Evolutionary conservation across 1,284 basidiomycete species (phyloP).

Genomic region (Ganoderma sinense): DNA sequence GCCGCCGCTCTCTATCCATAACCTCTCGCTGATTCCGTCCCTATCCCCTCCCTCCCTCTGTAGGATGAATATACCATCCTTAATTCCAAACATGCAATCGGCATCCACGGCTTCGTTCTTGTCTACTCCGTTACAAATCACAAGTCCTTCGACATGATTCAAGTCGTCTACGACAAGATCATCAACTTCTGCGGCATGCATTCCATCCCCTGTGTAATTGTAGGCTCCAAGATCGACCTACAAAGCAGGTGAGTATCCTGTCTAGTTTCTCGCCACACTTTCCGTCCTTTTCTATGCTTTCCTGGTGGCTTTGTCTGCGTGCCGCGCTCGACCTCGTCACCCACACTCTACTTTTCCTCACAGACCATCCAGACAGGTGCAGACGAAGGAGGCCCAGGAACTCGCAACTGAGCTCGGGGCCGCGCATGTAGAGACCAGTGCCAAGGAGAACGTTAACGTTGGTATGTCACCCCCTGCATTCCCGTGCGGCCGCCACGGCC

Average conservation of each 20-base stretch:
- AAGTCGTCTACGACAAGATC: conserved; percentile 98
- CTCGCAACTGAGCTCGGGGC: conserved; percentile 80
- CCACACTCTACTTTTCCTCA: conserved; percentile 39
- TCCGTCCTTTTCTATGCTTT: conserved; percentile 12
- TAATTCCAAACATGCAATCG: conserved; percentile 83
- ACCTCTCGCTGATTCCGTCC: conserved; percentile 7
- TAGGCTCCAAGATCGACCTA: conserved; percentile 95
- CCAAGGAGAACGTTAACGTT: conserved; percentile 90
- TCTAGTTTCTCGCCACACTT: conserved; percentile 9
- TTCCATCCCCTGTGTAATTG: conserved; percentile 94
- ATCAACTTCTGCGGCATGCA: conserved; percentile 92
- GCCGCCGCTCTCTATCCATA: conserved; percentile 1
- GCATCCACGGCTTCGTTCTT: conserved; percentile 87
- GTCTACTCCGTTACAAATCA: conserved; percentile 96
- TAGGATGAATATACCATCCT: conserved; percentile 90
- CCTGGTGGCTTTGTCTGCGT: conserved; percentile 1
- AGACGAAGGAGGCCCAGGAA: conserved; percentile 75
- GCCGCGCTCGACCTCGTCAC: conserved; percentile 22
- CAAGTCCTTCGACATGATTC: conserved; percentile 96
- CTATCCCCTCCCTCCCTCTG: conserved; percentile 11
- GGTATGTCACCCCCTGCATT: conserved; percentile 60
- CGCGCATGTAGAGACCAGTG: conserved; percentile 89
- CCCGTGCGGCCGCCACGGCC: conserved; percentile 7
- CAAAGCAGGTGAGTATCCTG: conserved; percentile 63
- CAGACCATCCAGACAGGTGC: conserved; percentile 73